Base-by-base conservation (phyloP, 176 grass and related monocot genomes). In the Cenchrus americanus region DNA sequence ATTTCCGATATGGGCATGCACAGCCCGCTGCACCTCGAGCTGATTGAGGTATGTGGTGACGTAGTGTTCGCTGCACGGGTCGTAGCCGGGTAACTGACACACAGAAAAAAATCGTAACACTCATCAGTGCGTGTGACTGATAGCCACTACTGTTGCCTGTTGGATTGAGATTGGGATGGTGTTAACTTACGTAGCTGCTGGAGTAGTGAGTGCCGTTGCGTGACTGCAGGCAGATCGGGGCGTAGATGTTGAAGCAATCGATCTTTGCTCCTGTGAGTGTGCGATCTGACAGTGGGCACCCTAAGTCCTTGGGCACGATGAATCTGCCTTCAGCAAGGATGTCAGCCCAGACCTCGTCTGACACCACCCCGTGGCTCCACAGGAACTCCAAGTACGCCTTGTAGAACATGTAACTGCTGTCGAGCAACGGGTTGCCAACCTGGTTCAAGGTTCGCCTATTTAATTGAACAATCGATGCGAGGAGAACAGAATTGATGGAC, bases 311-410 rank as follows among this genome's bases (percentile, higher is more conserved):
- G 51, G 19, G 83, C 71, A 85, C 4, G 3, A 7, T 22, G 21
- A n/a, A 8, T 7, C 0, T 3, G 5, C 44, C 81, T 8, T 85
- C 54, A 0, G 48, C 11, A 8, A 68, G 3, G 17, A 92, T 90
- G 3, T 62, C 21, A 1, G 21, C 69, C 83, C 84, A 92, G 3
- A 32, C 83, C 72, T 88, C 82, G 21, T 89, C 72, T 17, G 83
- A 92, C 47, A 92, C 62, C 64, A 92, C 77, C 32, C 86, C 79
- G 40, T 92, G 87, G 76, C 7, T 88, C 90, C 90, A 92, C 18
- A 86, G 8, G 53, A 82, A 92, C 83, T 89, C 79, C 0, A 62
- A 14, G 3, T 14, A 1, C 14, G 76, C 84, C 66, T 86, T 41
- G 1, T 17, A 42, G 8, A 83, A 86, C 40, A 17, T 50, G 66